Evolutionary conservation across 2,329 filamentous ascomycete genomes (phyloP), one percentile per base, ranked within the genome.

Genomic region (Aureobasidium zeae): DNA sequence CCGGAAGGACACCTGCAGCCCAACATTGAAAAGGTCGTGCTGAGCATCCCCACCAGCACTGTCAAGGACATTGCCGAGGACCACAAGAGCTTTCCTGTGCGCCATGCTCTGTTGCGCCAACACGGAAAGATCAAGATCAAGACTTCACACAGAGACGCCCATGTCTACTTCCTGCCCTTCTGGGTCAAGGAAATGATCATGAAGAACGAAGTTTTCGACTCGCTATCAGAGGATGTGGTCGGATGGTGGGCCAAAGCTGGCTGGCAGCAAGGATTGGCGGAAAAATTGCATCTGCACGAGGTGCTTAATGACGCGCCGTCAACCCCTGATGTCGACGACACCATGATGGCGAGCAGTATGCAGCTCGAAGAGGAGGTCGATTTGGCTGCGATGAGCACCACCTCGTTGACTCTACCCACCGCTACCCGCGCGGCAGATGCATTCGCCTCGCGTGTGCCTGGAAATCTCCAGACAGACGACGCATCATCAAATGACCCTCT

Each of bases 241-340:
- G 87, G 88, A 5, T 94, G 86, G 83, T 94, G 88, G 87, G 86
- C 88, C 24, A 96, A 96, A 61, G 79, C 89, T 1, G 79, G 80
- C 44, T 98, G 91, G 91, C 88, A 96, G 62, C 70, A 75, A 3
- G 84, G 86, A 0, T 69, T 95, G 3, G 77, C 76, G 1, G 77
- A 83, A 39, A 95, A 94, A 62, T 71, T 96, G 6, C 76, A 79
- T 1, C 66, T 94, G 41, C 68, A 75, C 37, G 71, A 81, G 32
- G 74, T 89, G 3, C 70, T 91, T 37, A 69, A 73, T 11, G 68
- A 58, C 46, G 59, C 60, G 13, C 28, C 37, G 17, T 42, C 44
- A 11, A 48, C 51, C 19, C 39, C 30, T 19, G 48, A 50, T 15
- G 59, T 59, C 6, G 52, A 52, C 3, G 54, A 57, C 30, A 50